These are phyloP conservation scores for Chondrostereum purpureum DNA, from an alignment of 1,284 basidiomycete species.

Conservation along the genomic window DNA sequence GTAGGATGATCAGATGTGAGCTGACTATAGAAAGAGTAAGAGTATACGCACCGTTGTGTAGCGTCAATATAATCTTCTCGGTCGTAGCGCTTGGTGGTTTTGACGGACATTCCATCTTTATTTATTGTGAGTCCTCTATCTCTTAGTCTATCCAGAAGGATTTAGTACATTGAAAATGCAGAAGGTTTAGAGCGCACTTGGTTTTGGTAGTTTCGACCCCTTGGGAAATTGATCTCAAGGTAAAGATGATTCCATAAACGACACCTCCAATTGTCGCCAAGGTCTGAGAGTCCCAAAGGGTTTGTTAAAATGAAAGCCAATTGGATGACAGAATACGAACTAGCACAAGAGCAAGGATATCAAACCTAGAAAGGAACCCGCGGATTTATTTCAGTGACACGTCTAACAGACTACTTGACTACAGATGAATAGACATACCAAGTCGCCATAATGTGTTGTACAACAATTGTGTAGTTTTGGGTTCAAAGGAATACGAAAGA, in stretches of 20 bases:
- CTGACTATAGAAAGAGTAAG: background rate
- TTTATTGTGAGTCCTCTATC: conserved; percentile 50
- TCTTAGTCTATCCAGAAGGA: conserved; percentile 36
- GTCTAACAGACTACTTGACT: too few relatives aligned
- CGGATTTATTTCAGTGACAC: too few relatives aligned
- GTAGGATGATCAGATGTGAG: background rate
- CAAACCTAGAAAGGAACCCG: background rate
- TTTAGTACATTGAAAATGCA: background rate
- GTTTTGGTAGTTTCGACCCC: conserved; percentile 39
- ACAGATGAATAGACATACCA: too few relatives aligned
- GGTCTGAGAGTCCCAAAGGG: conserved; percentile 30
- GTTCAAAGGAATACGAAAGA: too few relatives aligned
- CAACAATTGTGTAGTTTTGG: too few relatives aligned
- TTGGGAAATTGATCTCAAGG: conserved; percentile 29
- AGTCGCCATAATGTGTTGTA: too few relatives aligned
- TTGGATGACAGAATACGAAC: background rate
- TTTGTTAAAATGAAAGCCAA: background rate
- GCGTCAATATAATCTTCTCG: conserved; percentile 63
- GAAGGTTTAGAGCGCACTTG: conserved; percentile 28
- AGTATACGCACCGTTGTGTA: conserved; percentile 52
- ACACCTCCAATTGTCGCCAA: conserved; percentile 35
- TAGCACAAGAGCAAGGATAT: background rate
- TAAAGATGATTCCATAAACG: conserved; percentile 32
- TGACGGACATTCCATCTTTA: conserved; percentile 51
- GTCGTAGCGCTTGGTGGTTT: conserved; percentile 51